phyloP scores from a whole-genome alignment of 1,284 basidiomycete genomes.

The Schizophyllum commune region DNA sequence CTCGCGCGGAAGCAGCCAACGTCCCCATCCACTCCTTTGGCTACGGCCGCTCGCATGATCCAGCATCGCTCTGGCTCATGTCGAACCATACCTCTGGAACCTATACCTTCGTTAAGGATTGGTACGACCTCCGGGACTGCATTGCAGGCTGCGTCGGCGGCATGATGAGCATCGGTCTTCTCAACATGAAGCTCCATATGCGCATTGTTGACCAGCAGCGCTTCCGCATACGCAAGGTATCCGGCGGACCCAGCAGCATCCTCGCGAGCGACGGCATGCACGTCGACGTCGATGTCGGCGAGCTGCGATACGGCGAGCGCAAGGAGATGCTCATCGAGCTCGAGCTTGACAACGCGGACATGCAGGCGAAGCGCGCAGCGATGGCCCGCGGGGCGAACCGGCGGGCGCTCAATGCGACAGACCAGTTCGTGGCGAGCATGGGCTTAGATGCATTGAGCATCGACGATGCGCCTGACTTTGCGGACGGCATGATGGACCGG shows the following conservation, averaged over 20 bases:
- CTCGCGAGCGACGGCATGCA: conserved; percentile 84
- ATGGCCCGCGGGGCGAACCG: conserved; percentile 12
- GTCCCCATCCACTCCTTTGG: conserved; percentile 96
- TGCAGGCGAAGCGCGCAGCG: conserved; percentile 27
- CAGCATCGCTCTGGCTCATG: conserved; percentile 97
- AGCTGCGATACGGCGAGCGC: conserved; percentile 84
- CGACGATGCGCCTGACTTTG: conserved; percentile 62
- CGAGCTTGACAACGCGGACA: conserved; percentile 76
- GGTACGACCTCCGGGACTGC: conserved; percentile 87
- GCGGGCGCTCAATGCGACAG: conserved; percentile 56
- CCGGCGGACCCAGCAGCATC: conserved; percentile 77
- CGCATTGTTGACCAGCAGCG: conserved; percentile 77
- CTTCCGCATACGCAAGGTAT: conserved; percentile 88
- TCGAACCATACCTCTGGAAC: conserved; percentile 95
- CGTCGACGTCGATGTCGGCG: conserved; percentile 92
- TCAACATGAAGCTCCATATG: conserved; percentile 89
- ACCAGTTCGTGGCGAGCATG: conserved; percentile 75
- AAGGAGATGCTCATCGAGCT: conserved; percentile 94
- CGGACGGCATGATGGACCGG: conserved; percentile 80
- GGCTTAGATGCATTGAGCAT: conserved; percentile 68
- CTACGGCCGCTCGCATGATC: conserved; percentile 94
- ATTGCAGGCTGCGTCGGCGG: conserved; percentile 90
- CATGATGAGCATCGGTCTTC: conserved; percentile 86
- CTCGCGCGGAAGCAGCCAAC: conserved; percentile 91
- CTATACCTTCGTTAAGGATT: conserved; percentile 96